Conservation (phyloP, 78 protist species). For the Tieghemostelium lacteum region DNA sequence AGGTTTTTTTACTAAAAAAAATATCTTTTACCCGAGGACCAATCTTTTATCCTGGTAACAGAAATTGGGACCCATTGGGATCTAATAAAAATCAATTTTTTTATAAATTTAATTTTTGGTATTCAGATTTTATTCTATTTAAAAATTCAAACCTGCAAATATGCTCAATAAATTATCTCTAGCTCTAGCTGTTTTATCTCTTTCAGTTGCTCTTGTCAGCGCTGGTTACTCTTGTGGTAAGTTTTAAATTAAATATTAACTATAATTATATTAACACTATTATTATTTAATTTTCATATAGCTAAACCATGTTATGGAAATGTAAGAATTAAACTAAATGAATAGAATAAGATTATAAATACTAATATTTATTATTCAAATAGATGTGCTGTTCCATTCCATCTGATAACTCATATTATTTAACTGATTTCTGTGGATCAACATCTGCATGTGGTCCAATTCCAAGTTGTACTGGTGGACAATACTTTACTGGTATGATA, state of each 20-base stretch:
- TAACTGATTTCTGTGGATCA: slow-evolving; percentile 2
- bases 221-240: not conserved
- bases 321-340: not conserved
- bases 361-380: no score
- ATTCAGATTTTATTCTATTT: no score
- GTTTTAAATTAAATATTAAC: not conserved
- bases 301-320: slow-evolving; percentile 67
- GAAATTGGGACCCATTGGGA: no score
- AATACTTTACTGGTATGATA: not conserved
- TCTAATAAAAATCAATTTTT: no score
- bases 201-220: not conserved
- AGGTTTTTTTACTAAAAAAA: no score
- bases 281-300: not conserved
- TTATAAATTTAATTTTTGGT: no score
- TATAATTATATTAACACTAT: not conserved
- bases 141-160: no score
- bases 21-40: no score
- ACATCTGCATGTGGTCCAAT: slow-evolving; percentile 52
- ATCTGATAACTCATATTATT: slow-evolving; percentile 34
- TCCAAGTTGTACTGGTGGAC: slow-evolving; percentile 24
- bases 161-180: no score
- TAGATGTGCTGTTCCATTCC: slow-evolving; percentile 57
- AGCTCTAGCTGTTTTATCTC: no score
- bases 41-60: no score
- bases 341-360: not conserved